Percentiles rank a stretch among this genome's conserved stretches.
Conservation (phyloP, 176 grass and related monocot species). For the Carex pumila region DNA sequence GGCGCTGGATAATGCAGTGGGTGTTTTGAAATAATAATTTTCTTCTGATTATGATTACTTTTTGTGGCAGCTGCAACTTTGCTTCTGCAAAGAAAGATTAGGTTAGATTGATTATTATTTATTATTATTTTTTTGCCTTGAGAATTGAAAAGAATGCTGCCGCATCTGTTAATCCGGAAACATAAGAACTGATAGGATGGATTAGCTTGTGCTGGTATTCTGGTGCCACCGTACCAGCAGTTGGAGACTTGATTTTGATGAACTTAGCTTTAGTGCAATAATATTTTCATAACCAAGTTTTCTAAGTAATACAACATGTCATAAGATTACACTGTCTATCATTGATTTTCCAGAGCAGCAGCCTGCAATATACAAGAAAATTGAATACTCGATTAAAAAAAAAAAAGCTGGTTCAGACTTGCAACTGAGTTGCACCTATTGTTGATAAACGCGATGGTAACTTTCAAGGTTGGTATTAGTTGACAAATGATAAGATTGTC, state of each 20-base stretch:
- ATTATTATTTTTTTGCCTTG: neutral
- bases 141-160: neutral
- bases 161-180: neutral
- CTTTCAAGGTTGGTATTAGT: neutral
- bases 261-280: neutral
- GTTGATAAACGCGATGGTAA: neutral
- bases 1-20: constrained; percentile 60
- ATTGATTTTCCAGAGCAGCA: neutral
- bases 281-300: neutral
- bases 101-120: neutral
- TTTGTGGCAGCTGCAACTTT: neutral
- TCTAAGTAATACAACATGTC: neutral
- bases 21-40: constrained; percentile 59
- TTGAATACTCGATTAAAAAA: too few relatives aligned
- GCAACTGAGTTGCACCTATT: neutral
- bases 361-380: neutral
- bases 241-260: neutral
- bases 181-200: neutral
- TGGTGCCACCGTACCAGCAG: neutral
- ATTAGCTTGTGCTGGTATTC: neutral
- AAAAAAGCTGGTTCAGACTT: neutral
- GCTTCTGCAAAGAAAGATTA: neutral
- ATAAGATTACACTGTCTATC: neutral
- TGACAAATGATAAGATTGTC: too few relatives aligned
- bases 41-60: neutral